A percentile compares a stretch with the other conserved stretches of the same genome.
phyloP scores from a whole-genome alignment of 2,329 filamentous ascomycete species.

The Dactylellina parvicollis region DNA sequence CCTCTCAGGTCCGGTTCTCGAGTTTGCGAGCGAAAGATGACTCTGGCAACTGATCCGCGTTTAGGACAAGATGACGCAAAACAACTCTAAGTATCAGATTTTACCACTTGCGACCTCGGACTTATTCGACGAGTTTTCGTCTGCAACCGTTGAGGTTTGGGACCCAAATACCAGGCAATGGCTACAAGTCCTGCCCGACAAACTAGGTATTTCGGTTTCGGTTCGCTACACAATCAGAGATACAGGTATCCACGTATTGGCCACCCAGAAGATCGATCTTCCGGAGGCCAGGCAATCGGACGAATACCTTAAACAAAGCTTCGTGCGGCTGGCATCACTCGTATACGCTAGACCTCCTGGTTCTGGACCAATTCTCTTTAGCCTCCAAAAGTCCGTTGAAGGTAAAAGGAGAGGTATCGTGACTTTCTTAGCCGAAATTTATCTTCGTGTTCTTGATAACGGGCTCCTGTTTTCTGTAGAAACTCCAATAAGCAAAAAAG shows the following conservation, averaged over 20 bases:
- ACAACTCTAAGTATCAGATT: neutral
- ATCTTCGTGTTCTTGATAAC: conserved; percentile 20
- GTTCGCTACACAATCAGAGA: conserved; percentile 22
- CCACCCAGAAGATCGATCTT: conserved; percentile 8
- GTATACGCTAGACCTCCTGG: conserved; percentile 17
- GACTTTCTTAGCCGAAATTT: conserved; percentile 1
- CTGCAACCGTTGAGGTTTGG: conserved; percentile 15
- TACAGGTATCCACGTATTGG: conserved; percentile 32
- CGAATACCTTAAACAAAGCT: neutral
- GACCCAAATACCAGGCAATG: conserved; percentile 4
- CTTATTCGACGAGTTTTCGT: conserved; percentile 5
- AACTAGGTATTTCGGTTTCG: neutral
- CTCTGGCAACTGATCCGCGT: no score
- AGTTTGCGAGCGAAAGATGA: neutral
- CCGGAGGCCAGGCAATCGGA: neutral
- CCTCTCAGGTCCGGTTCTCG: no score
- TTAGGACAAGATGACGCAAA: no score
- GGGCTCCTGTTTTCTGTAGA: conserved; percentile 19
- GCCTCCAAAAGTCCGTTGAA: neutral
- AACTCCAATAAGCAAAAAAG: neutral
- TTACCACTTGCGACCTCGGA: conserved; percentile 15
- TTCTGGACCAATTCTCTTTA: conserved; percentile 30
- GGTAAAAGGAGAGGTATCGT: neutral
- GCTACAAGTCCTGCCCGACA: conserved; percentile 15
- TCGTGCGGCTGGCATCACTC: conserved; percentile 19